Evolutionary conservation across 176 grass and related monocot species (phyloP), one percentile per base, ranked within the genome.

Genomic region (Carex scoparia): DNA sequence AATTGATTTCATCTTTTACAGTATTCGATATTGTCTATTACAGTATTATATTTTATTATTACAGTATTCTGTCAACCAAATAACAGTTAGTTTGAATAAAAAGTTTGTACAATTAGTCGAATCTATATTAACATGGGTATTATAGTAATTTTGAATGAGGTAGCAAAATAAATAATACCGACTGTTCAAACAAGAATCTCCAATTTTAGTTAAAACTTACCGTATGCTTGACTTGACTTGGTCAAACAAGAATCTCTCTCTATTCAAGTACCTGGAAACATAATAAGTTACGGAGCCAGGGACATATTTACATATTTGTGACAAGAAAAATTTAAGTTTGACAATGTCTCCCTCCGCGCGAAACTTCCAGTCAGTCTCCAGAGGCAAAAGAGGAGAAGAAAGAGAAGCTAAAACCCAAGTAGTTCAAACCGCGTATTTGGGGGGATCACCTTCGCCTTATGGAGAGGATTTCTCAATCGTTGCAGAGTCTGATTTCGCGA

Each of bases 401-500:
- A 61, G 9, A 16, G 6, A 48, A 55, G 33, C 49, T 31, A 56
- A 78, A 77, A 15, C 13, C 28, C 0, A 55, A 76, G 23, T 16
- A 33, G 9, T 69, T 54, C 23, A 57, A 79, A 79, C 12, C 40
- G 44, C 73, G 13, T 5, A 44, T 56, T 44, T 28, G 44, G 27
- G 8, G 35, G 10, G 65, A 23, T 23, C 23, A 23, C 23, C 23
- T 23, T 81, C 33, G 56, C 57, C 6, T 79, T 15, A 69, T 83
- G 81, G 81, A 48, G 81, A 64, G 59, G n/a, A 46, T 81, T 48
- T 63, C 60, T 32, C 79, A 81, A 32, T 23, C 60, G 40, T 0
- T 63, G 9, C 59, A 46, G 57, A 48, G 58, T 83, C 11, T 83
- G 23, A 69, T 83, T 28, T 83, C 81, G 42, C 81, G 81, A 14